Percentiles rank a stretch among this genome's conserved stretches.
Conservation (phyloP, 2,329 filamentous ascomycete species). For the Penicillium griseofulvum region DNA sequence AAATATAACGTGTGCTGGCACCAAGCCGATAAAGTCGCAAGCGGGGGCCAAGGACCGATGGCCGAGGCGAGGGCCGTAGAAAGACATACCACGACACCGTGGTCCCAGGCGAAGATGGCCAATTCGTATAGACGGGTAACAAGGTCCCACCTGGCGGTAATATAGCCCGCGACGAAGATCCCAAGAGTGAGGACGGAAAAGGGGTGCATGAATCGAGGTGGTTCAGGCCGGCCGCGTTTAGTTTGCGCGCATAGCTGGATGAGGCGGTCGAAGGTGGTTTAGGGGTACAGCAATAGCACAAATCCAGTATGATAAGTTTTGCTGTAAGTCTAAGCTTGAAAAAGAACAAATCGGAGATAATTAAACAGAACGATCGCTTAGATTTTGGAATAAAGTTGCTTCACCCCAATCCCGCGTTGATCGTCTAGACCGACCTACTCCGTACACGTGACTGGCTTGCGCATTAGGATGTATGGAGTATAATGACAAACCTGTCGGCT, state of each 20-base stretch:
- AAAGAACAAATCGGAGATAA: background rate
- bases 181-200: conserved; percentile 93
- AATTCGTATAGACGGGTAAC: conserved; percentile 96
- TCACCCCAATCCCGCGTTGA: conserved; percentile 12
- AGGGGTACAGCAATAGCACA: background rate
- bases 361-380: background rate
- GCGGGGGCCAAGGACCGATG: conserved; percentile 5
- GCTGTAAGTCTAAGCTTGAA: background rate
- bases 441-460: conserved; percentile 19
- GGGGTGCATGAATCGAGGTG: conserved; percentile 74
- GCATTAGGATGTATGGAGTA: background rate
- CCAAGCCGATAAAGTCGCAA: conserved; percentile 1
- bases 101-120: conserved; percentile 94
- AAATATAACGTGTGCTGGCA: background rate
- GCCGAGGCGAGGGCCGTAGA: conserved; percentile 1
- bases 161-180: conserved; percentile 99
- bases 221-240: conserved; percentile 27
- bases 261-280: background rate
- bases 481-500: background rate
- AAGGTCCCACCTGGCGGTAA: conserved; percentile 97
- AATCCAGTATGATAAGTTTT: background rate
- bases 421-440: conserved; percentile 18
- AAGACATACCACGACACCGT: conserved; percentile 84
- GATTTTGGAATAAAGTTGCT: background rate
- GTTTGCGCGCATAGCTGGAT: conserved; percentile 33